Percentiles rank a stretch among this genome's conserved stretches.
Conservation (phyloP, 495 filamentous ascomycete species). For the Xylaria cubensis region DNA sequence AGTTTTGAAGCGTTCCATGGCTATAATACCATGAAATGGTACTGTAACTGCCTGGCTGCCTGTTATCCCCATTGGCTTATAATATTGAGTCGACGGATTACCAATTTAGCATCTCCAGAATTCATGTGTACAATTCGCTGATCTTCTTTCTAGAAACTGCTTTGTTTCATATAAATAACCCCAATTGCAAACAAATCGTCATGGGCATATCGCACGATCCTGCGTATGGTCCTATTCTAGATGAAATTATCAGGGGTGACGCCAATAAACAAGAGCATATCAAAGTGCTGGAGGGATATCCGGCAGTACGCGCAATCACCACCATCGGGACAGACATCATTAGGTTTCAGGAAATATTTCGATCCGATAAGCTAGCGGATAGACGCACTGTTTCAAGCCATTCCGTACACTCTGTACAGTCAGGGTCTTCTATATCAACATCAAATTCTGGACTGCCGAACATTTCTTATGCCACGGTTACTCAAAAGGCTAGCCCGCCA, state of each 20-base stretch:
- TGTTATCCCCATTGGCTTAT: neutral
- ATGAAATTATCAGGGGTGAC: conserved; percentile 61
- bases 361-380: conserved; percentile 60
- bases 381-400: conserved; percentile 30
- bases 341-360: conserved; percentile 70
- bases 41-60: neutral
- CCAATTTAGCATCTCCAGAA: neutral
- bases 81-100: neutral
- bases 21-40: neutral
- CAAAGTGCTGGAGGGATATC: conserved; percentile 75
- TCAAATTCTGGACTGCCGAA: conserved; percentile 25
- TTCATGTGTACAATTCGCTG: conserved; percentile 11
- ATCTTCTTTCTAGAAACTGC: conserved; percentile 58
- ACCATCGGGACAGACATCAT: conserved; percentile 63
- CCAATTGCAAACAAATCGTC: conserved; percentile 81
- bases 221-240: conserved; percentile 73
- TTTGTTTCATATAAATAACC: conserved; percentile 68
- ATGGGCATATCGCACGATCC: conserved; percentile 81
- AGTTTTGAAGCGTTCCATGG: neutral
- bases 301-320: conserved; percentile 70
- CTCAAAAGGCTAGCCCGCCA: conserved; percentile 43
- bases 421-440: conserved; percentile 40
- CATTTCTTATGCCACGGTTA: conserved; percentile 45
- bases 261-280: conserved; percentile 62
- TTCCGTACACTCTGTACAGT: conserved; percentile 48